Base-by-base conservation (phyloP, 169 alveolate species). In the Cryptosporidium andersoni region DNA sequence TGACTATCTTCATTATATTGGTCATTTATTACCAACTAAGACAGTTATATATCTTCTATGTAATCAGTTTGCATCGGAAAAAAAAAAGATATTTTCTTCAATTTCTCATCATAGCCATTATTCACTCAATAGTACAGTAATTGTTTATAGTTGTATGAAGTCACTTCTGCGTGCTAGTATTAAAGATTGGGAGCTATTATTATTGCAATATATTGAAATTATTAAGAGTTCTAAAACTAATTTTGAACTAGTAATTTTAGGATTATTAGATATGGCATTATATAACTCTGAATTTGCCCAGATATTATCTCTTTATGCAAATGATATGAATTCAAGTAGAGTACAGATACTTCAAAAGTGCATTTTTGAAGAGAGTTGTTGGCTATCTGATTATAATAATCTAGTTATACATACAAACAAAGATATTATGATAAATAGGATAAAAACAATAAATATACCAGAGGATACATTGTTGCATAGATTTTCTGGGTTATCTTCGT, bases 261-360 rank as follows among this genome's bases (percentile, higher is more conserved):
- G 85, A 16, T 48, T 74, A 11, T 58, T 74, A 34, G 85, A 74
- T 74, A 74, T 74, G 85, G 85, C 85, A 74, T n/a, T 74, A 74
- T 43, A 56, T 58, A 74, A 60, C 16, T 58, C 66, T 12, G 39
- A 45, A 9, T 74, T 74, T 58, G 40, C 85, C 0, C 85, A 74
- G n/a, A 74, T 74, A 43, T 25, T 74, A 25, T 74, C 64, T 14
- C 55, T 74, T 2, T 74, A 74, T 52, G 64, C 67, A 11, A 74
- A 74, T 14, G 60, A 74, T 34, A 66, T 68, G 2, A 74, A 58
- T 43, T 74, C 85, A 43, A 12, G 62, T 9, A 42, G 55, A 43
- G 36, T 74, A 64, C 40, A 39, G 12, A n/a, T 74, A 12, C 60
- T 74, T 6, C 85, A 74, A 58, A 74, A 60, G 37, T 53, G 85